Base-by-base conservation (phyloP, 257 asterid genomes). In the Marsdenia floribunda region DNA sequence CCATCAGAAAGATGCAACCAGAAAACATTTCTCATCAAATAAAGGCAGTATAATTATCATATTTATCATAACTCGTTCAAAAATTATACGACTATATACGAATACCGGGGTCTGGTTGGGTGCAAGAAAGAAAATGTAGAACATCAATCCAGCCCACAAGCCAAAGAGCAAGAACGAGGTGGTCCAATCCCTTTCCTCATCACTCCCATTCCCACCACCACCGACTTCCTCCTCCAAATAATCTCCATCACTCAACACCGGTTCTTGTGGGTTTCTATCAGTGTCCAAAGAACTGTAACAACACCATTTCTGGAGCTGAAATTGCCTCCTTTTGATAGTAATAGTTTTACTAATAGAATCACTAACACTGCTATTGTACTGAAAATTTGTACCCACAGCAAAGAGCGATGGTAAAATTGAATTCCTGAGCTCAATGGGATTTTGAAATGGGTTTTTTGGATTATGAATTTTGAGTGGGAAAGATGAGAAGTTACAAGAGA, bases 21-120 rank as follows among this genome's bases (percentile, higher is more conserved):
- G 0, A 54, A 54, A 18, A 54, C 24, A 18, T 3, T 54, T 24
- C 55, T 33, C 18, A 0, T 15, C 2, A 18, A 2, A 42, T 44
- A 8, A 68, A 42, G 2, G 11, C 63, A 49, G 24, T 2, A 35
- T 16, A 53, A 33, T 19, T 52, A 21, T 53, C 50, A 50, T 71
- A 71, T 7, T 29, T 29, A 29, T 9, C 26, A 73, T 3, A 33
- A 26, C 6, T 37, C 60, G 64, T 15, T 22, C 10, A 38, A 74
- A 72, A 29, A 50, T 15, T 21, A 47, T 73, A 13, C 16, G 37
- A 50, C 14, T 47, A 21, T 38, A 29, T 38, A n/a, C 67, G 50
- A 44, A 50, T 89, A 94, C 99, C 87, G 98, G 99, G 37, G 97
- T 92, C 73, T 90, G 98, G 76, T 92, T 76, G 19, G 97, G 98